phyloP scores from a whole-genome alignment of 2,329 filamentous ascomycete genomes.

The Apiospora marii region DNA sequence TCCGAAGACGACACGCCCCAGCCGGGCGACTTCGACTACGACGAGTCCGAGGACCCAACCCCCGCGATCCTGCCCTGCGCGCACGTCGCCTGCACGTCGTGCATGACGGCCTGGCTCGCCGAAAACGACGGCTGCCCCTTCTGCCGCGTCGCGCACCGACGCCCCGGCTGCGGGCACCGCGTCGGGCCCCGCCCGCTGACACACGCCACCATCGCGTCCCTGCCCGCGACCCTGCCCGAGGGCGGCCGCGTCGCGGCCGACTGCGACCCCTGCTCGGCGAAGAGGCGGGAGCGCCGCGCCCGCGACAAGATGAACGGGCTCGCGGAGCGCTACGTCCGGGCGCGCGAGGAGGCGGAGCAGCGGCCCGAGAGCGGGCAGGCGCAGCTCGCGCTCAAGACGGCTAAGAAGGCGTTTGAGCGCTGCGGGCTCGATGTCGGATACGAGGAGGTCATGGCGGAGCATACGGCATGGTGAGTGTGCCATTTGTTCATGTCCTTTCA shows the following conservation, averaged over 20 bases:
- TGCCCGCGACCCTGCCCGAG: conserved; percentile 12
- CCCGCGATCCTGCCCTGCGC: conserved; percentile 10
- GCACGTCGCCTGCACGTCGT: not conserved
- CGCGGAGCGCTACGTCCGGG: not conserved
- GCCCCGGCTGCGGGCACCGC: not conserved
- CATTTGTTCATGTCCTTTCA: not conserved
- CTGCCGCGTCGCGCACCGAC: not conserved
- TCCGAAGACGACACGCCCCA: not conserved
- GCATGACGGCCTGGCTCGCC: conserved; percentile 2
- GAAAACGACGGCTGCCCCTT: conserved; percentile 4
- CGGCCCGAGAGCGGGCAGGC: not conserved
- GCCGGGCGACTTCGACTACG: conserved; percentile 11
- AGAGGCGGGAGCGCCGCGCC: not conserved
- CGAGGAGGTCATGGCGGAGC: conserved; percentile 14
- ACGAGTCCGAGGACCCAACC: not conserved
- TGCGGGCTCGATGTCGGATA: not conserved
- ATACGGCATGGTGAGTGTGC: conserved; percentile 3
- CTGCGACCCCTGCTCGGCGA: not conserved
- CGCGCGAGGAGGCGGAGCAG: not conserved
- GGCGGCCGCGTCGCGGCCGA: not conserved
- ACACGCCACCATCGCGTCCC: not conserved
- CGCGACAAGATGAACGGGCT: conserved; percentile 10
- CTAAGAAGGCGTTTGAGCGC: conserved; percentile 14
- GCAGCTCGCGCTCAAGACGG: not conserved
- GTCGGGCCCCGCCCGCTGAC: not conserved